A percentile compares a stretch with the other conserved stretches of the same genome.
These are phyloP conservation scores for Elaeis guineensis DNA, from an alignment of 176 grass and related monocot species.

Conservation along the genomic window DNA sequence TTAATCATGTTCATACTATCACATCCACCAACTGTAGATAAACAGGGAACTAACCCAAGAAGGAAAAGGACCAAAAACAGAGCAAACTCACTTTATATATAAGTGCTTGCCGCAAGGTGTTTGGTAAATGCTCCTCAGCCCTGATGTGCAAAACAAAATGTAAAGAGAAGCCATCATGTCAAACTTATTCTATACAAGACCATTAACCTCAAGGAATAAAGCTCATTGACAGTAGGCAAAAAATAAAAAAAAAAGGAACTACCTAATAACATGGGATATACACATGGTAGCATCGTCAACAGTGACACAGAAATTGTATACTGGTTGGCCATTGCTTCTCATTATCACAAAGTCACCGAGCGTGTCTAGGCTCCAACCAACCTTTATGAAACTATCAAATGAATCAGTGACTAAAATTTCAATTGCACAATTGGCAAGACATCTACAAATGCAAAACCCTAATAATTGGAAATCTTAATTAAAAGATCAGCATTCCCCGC, in stretches of 20 bases:
- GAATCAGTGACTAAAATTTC: slow-evolving; percentile 25
- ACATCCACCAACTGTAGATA: too few relatives aligned
- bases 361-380: slow-evolving; percentile 85
- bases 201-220: too few relatives aligned
- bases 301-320: slow-evolving; percentile 99
- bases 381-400: slow-evolving; percentile 86
- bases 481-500: too few relatives aligned
- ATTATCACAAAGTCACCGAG: slow-evolving; percentile 98
- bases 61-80: background rate
- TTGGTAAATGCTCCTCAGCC: slow-evolving; percentile 98
- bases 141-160: slow-evolving; percentile 24
- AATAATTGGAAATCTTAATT: too few relatives aligned
- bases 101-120: slow-evolving; percentile 86
- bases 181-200: too few relatives aligned
- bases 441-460: too few relatives aligned
- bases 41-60: background rate
- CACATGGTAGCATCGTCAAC: slow-evolving; percentile 92
- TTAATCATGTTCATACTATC: background rate
- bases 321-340: slow-evolving; percentile 98
- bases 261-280: slow-evolving; percentile 97
- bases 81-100: slow-evolving; percentile 74
- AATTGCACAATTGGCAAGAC: background rate
- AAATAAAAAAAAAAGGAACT: background rate
- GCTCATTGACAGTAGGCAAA: too few relatives aligned
- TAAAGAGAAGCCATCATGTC: background rate